Conservation (phyloP, 768 basidiomycete species). For the Leccinum truebloodii region DNA sequence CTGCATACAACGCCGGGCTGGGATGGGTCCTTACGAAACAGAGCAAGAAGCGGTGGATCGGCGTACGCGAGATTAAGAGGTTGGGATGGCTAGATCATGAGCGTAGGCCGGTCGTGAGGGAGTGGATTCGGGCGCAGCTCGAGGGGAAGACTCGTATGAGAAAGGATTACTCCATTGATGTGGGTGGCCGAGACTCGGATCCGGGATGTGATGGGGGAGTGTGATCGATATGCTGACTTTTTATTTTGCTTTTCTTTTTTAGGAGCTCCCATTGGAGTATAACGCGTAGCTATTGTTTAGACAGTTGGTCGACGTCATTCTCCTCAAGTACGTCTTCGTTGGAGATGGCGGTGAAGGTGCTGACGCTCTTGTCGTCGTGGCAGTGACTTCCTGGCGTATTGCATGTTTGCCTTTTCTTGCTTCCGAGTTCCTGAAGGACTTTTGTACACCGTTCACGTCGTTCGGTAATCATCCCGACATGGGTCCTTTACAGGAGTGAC, state of each 20-base stretch:
- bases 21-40: constrained; percentile 95
- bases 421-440: constrained; percentile 84
- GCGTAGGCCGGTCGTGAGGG: constrained; percentile 58
- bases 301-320: constrained; percentile 92
- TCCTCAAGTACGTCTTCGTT: constrained; percentile 75
- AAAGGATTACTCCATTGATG: constrained; percentile 89
- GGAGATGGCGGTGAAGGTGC: not conserved
- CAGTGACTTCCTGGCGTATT: constrained; percentile 94
- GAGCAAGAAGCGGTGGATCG: constrained; percentile 92
- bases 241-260: constrained; percentile 1
- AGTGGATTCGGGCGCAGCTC: constrained; percentile 87
- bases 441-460: constrained; percentile 70
- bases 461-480: constrained; percentile 49
- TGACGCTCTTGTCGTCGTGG: constrained; percentile 5
- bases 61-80: constrained; percentile 69
- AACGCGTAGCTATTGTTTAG: constrained; percentile 97
- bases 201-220: not conserved
- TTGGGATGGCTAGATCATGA: constrained; percentile 87
- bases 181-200: constrained; percentile 37
- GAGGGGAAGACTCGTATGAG: constrained; percentile 81
- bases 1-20: constrained; percentile 88
- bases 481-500: constrained; percentile 2
- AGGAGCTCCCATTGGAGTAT: constrained; percentile 91
- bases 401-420: constrained; percentile 92
- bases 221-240: not conserved